Conservation (phyloP, 208 protist genomes). For the Phytomonas sp. region DNA sequence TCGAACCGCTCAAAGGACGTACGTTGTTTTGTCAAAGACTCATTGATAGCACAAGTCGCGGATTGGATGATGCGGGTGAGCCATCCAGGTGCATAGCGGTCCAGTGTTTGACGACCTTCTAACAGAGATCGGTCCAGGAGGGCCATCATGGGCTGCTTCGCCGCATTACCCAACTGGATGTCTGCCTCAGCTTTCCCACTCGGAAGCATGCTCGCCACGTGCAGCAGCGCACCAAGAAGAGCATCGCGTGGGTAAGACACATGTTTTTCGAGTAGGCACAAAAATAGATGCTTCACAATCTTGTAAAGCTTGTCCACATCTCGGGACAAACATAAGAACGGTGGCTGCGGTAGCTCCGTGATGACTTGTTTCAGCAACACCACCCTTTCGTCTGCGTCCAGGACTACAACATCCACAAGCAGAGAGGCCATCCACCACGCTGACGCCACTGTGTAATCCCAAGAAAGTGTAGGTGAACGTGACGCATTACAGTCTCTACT, state of each 20-base stretch:
- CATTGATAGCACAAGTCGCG: slow-evolving; percentile 26
- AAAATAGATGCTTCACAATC: slow-evolving; percentile 23
- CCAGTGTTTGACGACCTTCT: slow-evolving; percentile 18
- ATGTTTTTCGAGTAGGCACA: slow-evolving; percentile 36
- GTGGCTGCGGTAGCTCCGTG: slow-evolving; percentile 2
- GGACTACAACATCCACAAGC: slow-evolving; percentile 34
- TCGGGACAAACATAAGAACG: neutral
- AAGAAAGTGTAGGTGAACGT: neutral
- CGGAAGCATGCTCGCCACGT: slow-evolving; percentile 38
- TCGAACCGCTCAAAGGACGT: slow-evolving; percentile 50
- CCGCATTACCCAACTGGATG: slow-evolving; percentile 14
- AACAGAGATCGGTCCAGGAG: slow-evolving; percentile 20
- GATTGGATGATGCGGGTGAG: slow-evolving; percentile 21
- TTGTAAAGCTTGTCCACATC: slow-evolving; percentile 5
- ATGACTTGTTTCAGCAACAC: slow-evolving; percentile 40
- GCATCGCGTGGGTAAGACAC: slow-evolving; percentile 21
- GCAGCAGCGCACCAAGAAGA: slow-evolving; percentile 30
- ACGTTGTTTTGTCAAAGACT: slow-evolving; percentile 38
- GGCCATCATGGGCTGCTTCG: slow-evolving; percentile 27
- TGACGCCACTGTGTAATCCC: slow-evolving; percentile 13
- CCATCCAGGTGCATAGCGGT: slow-evolving; percentile 36
- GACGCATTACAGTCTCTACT: neutral
- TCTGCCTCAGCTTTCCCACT: slow-evolving; percentile 16
- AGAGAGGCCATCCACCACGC: slow-evolving; percentile 60
- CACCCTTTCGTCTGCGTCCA: slow-evolving; percentile 22